Evolutionary conservation across 345 rosid species (phyloP), one percentile per base, ranked within the genome.

Genomic region (Sisymbrium altissimum): DNA sequence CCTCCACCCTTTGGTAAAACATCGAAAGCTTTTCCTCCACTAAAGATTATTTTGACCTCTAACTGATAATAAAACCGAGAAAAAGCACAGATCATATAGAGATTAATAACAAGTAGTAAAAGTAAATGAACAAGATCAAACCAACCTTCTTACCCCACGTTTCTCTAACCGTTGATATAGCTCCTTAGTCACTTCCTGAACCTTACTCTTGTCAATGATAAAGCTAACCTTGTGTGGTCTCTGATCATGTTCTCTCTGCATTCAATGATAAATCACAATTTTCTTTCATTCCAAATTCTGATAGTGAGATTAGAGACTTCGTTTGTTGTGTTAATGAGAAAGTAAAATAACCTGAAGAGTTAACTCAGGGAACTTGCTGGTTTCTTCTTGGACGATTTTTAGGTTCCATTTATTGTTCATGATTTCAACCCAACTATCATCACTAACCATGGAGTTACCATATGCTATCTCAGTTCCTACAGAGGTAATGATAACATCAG

Each of bases 391-490:
- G 12, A 92, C 94, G 63, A 88, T 68, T 30, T 78, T 72, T 74
- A 84, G 78, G 64, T 95, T 88, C 99, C 99, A 95, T 73, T 88
- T 92, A 58, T 86, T 73, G 78, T 87, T 90, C 80, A 95, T 77
- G 79, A 88, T 55, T 35, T 90, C 82, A 82, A 81, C 80, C 99
- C 99, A 95, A n/a, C 86, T 88, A 71, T 87, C 78, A 83, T 95
- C 99, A 3, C 73, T 84, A 36, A 86, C 84, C 98, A 92, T 87
- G 5, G 86, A 71, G 71, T 72, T 81, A 27, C 99, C 98, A 79
- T 92, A 92, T 9, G 97, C 89, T 68, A 95, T 95, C 84, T 90
- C 96, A 44, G 99, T 95, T 80, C 99, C 99, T 74, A 95, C 98
- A 41, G 98, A 92, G 86, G 88, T 88, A 74, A 95, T 86, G 36